These are phyloP conservation scores for Rosa chinensis DNA, from an alignment of 306 rosid species.

Conservation along the genomic window DNA sequence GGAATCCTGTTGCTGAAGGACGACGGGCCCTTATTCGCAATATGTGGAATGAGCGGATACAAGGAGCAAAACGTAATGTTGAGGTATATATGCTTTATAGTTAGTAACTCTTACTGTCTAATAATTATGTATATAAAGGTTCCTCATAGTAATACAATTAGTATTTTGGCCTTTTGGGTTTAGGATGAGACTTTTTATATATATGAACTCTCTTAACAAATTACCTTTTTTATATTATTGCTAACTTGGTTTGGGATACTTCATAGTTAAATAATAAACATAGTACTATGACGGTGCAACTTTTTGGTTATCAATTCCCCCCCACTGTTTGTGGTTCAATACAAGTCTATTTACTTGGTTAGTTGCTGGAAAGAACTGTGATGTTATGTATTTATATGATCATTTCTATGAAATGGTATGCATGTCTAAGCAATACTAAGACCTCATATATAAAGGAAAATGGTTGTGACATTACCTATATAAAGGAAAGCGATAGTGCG, in stretches of 20 bases:
- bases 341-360: no score
- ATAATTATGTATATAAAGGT: not conserved
- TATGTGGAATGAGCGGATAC: slow-evolving; percentile 99
- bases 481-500: no score
- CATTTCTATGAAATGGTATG: no score
- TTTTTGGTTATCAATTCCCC: no score
- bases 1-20: slow-evolving; percentile 76
- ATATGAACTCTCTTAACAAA: not conserved
- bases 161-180: not conserved
- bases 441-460: no score
- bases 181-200: not conserved
- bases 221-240: not conserved
- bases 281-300: not conserved
- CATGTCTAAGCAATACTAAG: no score
- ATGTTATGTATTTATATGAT: no score
- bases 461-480: no score
- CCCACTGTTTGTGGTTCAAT: no score
- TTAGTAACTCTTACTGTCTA: not conserved
- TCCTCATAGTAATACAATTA: not conserved
- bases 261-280: not conserved
- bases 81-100: slow-evolving; percentile 53
- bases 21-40: slow-evolving; percentile 89
- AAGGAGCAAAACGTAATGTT: slow-evolving; percentile 90
- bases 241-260: not conserved
- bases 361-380: no score